phyloP scores from a whole-genome alignment of 2,329 filamentous ascomycete species.

The Emergomyces africanus region DNA sequence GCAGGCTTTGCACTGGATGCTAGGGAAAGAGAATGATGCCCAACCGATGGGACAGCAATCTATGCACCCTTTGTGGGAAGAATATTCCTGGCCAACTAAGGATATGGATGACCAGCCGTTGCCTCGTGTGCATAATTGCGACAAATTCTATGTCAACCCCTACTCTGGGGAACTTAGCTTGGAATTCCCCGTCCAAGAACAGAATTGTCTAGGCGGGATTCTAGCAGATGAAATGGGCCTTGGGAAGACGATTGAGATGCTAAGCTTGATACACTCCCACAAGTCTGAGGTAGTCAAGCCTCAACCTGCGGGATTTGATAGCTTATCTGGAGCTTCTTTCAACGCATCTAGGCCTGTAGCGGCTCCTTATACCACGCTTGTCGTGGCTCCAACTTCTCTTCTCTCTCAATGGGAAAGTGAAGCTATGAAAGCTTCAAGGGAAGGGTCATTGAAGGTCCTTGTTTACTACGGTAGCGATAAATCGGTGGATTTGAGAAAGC shows the following conservation, averaged over 20 bases:
- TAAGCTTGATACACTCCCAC: slow-evolving; percentile 81
- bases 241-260: slow-evolving; percentile 97
- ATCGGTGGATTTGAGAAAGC: slow-evolving; percentile 57
- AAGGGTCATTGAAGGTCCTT: slow-evolving; percentile 68
- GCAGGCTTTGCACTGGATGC: slow-evolving; percentile 93
- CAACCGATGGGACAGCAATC: slow-evolving; percentile 59
- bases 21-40: slow-evolving; percentile 77
- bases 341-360: slow-evolving; percentile 45
- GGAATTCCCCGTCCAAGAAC: slow-evolving; percentile 84
- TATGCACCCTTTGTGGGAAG: slow-evolving; percentile 97
- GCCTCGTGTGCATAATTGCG: slow-evolving; percentile 50
- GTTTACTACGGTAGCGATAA: slow-evolving; percentile 92
- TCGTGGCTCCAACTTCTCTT: slow-evolving; percentile 93
- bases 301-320: not conserved
- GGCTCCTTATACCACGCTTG: slow-evolving; percentile 81
- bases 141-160: slow-evolving; percentile 86
- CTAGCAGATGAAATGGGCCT: slow-evolving; percentile 94
- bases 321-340: slow-evolving; percentile 17
- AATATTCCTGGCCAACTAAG: slow-evolving; percentile 78
- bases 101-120: slow-evolving; percentile 75
- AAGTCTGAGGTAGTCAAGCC: slow-evolving; percentile 38
- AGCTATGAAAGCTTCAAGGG: slow-evolving; percentile 75
- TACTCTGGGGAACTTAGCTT: slow-evolving; percentile 91
- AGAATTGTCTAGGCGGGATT: slow-evolving; percentile 86
- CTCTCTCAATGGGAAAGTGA: slow-evolving; percentile 97